These are phyloP conservation scores for Fusarium floridanum DNA, from an alignment of 2,329 filamentous ascomycete species.

Conservation along the genomic window DNA sequence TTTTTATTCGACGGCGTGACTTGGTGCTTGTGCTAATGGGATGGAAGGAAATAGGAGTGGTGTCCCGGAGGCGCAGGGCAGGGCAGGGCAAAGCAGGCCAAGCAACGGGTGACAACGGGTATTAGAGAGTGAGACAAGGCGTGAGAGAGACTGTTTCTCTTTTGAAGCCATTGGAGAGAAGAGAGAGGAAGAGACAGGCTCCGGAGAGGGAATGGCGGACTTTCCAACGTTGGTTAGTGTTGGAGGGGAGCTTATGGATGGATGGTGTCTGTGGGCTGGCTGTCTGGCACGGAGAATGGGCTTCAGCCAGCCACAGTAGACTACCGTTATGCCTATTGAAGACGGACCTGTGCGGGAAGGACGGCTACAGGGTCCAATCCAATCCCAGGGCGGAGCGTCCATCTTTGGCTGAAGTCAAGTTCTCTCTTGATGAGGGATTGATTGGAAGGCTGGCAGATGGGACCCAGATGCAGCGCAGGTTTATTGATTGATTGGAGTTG, in stretches of 20 bases:
- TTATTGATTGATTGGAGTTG: not conserved
- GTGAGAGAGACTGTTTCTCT: conserved; percentile 2
- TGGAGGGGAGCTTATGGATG: not conserved
- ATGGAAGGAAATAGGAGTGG: not conserved
- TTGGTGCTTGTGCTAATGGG: not conserved
- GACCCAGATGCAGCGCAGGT: conserved; percentile 3
- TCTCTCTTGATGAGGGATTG: not conserved
- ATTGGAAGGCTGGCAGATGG: conserved; percentile 5
- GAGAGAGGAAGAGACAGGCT: conserved; percentile 4
- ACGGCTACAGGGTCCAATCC: conserved; percentile 11
- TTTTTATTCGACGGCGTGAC: not conserved
- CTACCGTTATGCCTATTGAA: conserved; percentile 22
- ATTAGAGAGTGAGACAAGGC: not conserved
- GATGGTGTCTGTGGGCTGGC: not conserved
- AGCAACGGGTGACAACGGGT: not conserved
- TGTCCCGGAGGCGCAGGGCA: not conserved
- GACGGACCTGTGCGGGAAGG: conserved; percentile 11
- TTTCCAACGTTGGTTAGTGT: not conserved
- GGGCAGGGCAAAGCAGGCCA: not conserved
- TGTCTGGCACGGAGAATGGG: conserved; percentile 22
- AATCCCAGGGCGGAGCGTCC: not conserved
- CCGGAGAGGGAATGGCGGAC: conserved; percentile 35
- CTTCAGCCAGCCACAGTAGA: conserved; percentile 33
- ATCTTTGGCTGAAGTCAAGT: conserved; percentile 6
- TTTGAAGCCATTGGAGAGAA: not conserved